phyloP scores from a whole-genome alignment of 1,139 yeast species.

The Geotrichum candidum region DNA sequence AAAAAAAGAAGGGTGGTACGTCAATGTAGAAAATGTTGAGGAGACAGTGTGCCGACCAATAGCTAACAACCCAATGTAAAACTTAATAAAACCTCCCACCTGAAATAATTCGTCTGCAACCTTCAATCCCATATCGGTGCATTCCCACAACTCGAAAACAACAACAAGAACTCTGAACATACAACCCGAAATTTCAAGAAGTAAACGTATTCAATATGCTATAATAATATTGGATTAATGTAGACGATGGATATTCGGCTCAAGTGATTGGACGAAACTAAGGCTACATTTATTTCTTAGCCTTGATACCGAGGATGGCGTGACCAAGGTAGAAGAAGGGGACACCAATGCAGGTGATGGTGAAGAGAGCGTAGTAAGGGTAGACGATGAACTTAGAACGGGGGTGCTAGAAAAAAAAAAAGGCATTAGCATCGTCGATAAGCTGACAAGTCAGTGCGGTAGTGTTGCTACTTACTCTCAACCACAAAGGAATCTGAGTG shows the following conservation, averaged over 20 bases:
- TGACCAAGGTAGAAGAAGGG: slow-evolving; percentile 75
- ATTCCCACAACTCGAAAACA: background rate
- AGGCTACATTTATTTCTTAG: slow-evolving; percentile 2
- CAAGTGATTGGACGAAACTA: background rate
- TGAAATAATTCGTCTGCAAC: background rate
- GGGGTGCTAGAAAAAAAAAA: slow-evolving; percentile 25
- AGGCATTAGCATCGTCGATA: background rate
- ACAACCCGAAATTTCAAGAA: background rate
- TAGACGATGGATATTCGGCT: background rate
- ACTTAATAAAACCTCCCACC: background rate
- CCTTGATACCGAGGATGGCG: slow-evolving; percentile 39
- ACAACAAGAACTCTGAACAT: background rate
- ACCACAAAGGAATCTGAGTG: slow-evolving; percentile 36
- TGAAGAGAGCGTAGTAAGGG: slow-evolving; percentile 85
- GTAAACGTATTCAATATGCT: background rate
- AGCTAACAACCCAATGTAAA: background rate
- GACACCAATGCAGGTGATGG: slow-evolving; percentile 57
- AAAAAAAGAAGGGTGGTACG: background rate
- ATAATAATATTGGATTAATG: background rate
- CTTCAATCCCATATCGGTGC: background rate
- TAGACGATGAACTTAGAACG: slow-evolving; percentile 76
- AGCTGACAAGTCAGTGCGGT: background rate
- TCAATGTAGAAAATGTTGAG: background rate
- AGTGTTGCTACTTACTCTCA: slow-evolving; percentile 27
- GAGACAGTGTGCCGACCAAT: background rate